Evolutionary conservation across 176 grass and related monocot species (phyloP).

Genomic region (Musa acuminata): DNA sequence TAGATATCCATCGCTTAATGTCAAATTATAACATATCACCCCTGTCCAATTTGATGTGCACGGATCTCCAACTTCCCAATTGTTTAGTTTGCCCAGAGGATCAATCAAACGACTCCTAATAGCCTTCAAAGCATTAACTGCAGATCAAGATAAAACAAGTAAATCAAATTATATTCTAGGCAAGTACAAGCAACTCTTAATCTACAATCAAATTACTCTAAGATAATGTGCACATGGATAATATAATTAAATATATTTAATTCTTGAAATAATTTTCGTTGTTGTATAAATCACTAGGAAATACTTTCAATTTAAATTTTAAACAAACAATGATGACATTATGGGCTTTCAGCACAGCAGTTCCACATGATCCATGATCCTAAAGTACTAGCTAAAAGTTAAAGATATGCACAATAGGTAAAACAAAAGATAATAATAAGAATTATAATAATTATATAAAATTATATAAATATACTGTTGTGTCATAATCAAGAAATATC

Average conservation of each 20-base stretch:
- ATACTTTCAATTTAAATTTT: neutral
- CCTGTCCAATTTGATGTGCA: slow-evolving; percentile 65
- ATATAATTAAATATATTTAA: too few species aligned
- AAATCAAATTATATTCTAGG: slow-evolving; percentile 6
- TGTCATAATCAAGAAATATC: too few species aligned
- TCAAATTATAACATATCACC: slow-evolving; percentile 64
- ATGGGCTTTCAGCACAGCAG: neutral
- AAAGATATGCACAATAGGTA: neutral
- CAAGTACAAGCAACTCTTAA: neutral
- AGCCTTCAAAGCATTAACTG: slow-evolving; percentile 64
- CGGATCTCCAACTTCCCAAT: slow-evolving; percentile 78
- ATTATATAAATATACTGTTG: neutral
- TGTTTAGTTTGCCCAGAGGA: slow-evolving; percentile 29
- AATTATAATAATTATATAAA: neutral
- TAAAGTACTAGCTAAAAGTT: neutral
- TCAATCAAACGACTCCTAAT: slow-evolving; percentile 56
- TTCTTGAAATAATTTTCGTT: too few species aligned
- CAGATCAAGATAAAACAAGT: slow-evolving; percentile 25
- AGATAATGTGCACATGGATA: too few species aligned
- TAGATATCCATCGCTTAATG: slow-evolving; percentile 51
- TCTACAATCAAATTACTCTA: too few species aligned
- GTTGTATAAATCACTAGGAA: neutral
- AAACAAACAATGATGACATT: neutral
- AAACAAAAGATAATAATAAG: neutral
- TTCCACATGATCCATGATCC: neutral